Base-by-base conservation (phyloP, 805 yeast species). In the Wickerhamiella nectarea region DNA sequence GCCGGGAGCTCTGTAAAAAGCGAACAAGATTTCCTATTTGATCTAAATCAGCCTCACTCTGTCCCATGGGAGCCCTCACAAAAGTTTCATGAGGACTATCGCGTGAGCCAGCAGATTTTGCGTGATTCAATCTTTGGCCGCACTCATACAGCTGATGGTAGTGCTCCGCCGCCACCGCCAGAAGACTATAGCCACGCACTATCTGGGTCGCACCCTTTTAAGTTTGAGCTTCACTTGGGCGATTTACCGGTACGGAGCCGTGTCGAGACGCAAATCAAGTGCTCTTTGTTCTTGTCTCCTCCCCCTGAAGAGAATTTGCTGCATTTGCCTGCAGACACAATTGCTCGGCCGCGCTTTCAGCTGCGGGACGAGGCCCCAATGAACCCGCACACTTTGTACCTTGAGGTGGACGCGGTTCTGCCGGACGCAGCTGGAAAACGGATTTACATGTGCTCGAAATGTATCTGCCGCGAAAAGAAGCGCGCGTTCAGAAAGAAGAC, bases 201-300 rank as follows among this genome's bases (percentile, higher is more conserved):
- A 7, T 18, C 38, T 8, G 46, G 45, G 18, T 36, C 46, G 9
- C 46, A 36, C 8, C 39, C 40, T 24, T 36, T 28, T 44, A 45
- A 47, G 44, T 52, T 47, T 41, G 22, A 36, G 19, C 25, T 54
- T 31, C 44, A 33, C 12, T 33, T 89, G 1, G 60, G 68, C 6
- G 80, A 77, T 41, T 66, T 89, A 36, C 96, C 96, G 1, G 64
- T 73, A 4, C 77, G 76, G 52, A 84, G 95, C 10, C 74, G 98
- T 51, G 98, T 89, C 6, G 98, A 89, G 62, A 89, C 96, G 12
- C 98, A 91, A 63, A 84, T 91, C 57, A 87, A 85, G 59, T 65
- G 93, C 35, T 70, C 71, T 36, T 62, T 89, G 17, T 59, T 70
- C 7, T 65, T 89, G 36, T 70, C 76, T 24, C 94, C 95, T 1